Base-by-base conservation (phyloP, 2,329 filamentous ascomycete species). In the Boeremia exigua region DNA sequence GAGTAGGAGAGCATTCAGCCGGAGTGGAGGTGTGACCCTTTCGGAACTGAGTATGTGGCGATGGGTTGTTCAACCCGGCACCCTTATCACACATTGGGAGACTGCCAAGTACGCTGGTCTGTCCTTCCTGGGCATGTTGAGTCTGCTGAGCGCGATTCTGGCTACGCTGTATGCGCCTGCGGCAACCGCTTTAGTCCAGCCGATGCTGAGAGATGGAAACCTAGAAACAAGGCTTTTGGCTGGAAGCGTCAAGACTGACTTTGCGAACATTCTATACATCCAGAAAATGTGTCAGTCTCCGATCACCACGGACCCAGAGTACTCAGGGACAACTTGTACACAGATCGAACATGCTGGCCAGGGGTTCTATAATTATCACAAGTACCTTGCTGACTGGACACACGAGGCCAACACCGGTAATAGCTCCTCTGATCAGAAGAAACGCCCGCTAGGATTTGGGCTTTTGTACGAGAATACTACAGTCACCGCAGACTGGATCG, bases 21-120 rank as follows among this genome's bases (percentile, higher is more conserved):
- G 71, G 8, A 83, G 85, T 0, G 77, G 79, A 2, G 90, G 90
- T 2, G 83, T 93, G 54, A 91, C 86, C 0, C 81, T 94, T 14
- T 87, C 90, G 0, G 90, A 94, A 67, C 85, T 93, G 78, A 88
- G 84, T 14, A 92, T 94, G 88, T 82, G 90, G 42, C 83, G 83
- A 38, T 94, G 90, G 90, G 70, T 82, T 5, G 75, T 79, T 15
- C 75, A 79, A 72, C 89, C 89, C 0, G 90, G 90, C 0, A 88
- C 86, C 0, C 79, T 94, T 59, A 78, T 94, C 17, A 90, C 88
- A 0, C 86, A 91, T 62, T 88, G 81, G 73, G 81, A 88, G 58
- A 84, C 83, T 4, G 77, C 92, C 1, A 81, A 82, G 5, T 87
- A 88, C 56, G 87, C 88, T 0, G 87, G 81, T 0, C 60, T 84